Conservation (phyloP, 2,329 filamentous ascomycete genomes). For the Dothidotthia symphoricarpi region DNA sequence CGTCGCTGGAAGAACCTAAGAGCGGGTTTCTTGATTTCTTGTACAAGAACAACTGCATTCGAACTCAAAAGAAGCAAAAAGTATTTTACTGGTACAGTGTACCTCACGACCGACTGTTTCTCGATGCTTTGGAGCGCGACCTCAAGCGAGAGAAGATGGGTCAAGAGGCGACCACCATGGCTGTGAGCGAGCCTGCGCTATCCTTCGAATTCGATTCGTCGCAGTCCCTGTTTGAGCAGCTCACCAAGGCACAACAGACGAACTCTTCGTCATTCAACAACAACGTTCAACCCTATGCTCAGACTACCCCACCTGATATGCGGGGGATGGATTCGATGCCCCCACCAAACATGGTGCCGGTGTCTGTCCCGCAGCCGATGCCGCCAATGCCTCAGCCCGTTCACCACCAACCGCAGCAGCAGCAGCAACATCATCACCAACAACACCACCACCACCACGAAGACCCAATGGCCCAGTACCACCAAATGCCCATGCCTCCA, state of each 20-base stretch:
- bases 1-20: constrained; percentile 97
- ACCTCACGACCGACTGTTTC: constrained; percentile 92
- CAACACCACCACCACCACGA: constrained; percentile 63
- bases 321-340: constrained; percentile 92
- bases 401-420: constrained; percentile 35
- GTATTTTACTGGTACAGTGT: constrained; percentile 99
- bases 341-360: constrained; percentile 78
- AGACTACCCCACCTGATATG: constrained; percentile 85
- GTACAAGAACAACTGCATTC: constrained; percentile 99
- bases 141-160: constrained; percentile 99
- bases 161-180: constrained; percentile 94
- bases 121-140: constrained; percentile 95
- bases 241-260: constrained; percentile 98
- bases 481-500: constrained; percentile 61
- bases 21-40: constrained; percentile 97
- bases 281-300: constrained; percentile 62
- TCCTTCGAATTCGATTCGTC: constrained; percentile 99
- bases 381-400: constrained; percentile 49
- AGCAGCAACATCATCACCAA: constrained; percentile 47
- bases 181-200: constrained; percentile 92
- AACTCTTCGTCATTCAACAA: constrained; percentile 96
- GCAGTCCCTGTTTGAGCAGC: constrained; percentile 97
- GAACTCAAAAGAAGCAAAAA: constrained; percentile 99
- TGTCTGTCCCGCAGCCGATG: constrained; percentile 48
- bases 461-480: constrained; percentile 68